Conservation (phyloP, 129 eudicot genomes). For the Arctium minus region DNA sequence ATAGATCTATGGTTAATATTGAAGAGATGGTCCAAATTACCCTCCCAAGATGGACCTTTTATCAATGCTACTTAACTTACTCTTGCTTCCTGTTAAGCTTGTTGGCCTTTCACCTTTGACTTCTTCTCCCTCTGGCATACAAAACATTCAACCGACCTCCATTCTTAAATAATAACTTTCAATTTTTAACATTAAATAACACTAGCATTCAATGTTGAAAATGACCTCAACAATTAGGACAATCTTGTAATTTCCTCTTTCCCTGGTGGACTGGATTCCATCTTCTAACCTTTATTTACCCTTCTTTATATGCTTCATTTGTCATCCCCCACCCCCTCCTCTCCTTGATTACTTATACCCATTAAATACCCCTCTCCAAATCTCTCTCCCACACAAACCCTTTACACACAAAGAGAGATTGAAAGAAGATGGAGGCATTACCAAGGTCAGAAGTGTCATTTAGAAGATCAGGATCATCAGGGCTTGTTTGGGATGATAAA, state of each 20-base stretch:
- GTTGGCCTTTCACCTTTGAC: constrained; percentile 24
- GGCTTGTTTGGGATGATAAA: constrained; percentile 84
- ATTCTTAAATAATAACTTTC: neutral
- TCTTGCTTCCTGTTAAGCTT: neutral
- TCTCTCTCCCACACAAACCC: constrained; percentile 11
- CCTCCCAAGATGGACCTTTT: constrained; percentile 21
- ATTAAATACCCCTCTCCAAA: constrained; percentile 15
- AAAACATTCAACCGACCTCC: constrained; percentile 19
- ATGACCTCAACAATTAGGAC: constrained; percentile 25
- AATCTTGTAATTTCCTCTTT: constrained; percentile 26
- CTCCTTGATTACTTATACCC: constrained; percentile 17
- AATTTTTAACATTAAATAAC: neutral
- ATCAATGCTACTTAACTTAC: neutral
- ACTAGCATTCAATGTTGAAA: constrained; percentile 7
- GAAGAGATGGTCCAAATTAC: constrained; percentile 8
- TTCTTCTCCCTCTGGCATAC: neutral
- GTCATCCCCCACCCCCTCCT: constrained; percentile 20
- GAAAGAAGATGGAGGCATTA: constrained; percentile 40
- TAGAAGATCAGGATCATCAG: constrained; percentile 82
- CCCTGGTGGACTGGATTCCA: constrained; percentile 30
- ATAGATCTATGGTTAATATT: constrained; percentile 10
- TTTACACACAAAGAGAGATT: neutral
- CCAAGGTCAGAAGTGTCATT: constrained; percentile 77
- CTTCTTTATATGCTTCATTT: constrained; percentile 16
- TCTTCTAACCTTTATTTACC: constrained; percentile 34